Conservation (phyloP, 2,329 filamentous ascomycete genomes). For the Claviceps spartinae region DNA sequence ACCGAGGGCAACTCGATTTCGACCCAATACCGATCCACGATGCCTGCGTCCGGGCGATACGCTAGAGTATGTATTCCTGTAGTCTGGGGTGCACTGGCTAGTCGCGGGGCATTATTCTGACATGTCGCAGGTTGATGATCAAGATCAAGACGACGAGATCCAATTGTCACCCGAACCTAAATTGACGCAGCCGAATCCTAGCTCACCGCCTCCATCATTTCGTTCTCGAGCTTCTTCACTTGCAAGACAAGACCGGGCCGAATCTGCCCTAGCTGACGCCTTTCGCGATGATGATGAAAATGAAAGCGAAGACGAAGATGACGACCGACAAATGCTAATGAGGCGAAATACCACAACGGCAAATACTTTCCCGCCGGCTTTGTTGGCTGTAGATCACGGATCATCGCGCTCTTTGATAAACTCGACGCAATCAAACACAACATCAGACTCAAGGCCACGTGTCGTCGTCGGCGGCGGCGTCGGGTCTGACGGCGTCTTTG, state of each 20-base stretch:
- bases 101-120: not conserved
- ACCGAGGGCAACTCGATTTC: not conserved
- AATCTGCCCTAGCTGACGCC: constrained; percentile 78
- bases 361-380: constrained; percentile 9
- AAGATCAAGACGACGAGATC: constrained; percentile 34
- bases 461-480: constrained; percentile 55
- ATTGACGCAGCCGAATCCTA: constrained; percentile 29
- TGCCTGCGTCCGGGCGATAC: constrained; percentile 35
- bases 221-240: constrained; percentile 62
- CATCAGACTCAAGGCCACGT: constrained; percentile 26
- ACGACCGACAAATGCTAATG: constrained; percentile 80
- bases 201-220: constrained; percentile 69
- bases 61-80: constrained; percentile 36
- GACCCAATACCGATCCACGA: constrained; percentile 17
- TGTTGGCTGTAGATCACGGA: not conserved
- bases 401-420: constrained; percentile 5
- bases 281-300: constrained; percentile 82
- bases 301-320: constrained; percentile 57
- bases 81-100: no score
- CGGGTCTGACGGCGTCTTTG: constrained; percentile 91
- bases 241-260: constrained; percentile 35
- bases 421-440: constrained; percentile 13
- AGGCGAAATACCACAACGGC: constrained; percentile 39
- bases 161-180: constrained; percentile 19
- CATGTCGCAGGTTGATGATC: constrained; percentile 37